Conservation (phyloP, 2,329 filamentous ascomycete species). For the Xylariaceae sp. region DNA sequence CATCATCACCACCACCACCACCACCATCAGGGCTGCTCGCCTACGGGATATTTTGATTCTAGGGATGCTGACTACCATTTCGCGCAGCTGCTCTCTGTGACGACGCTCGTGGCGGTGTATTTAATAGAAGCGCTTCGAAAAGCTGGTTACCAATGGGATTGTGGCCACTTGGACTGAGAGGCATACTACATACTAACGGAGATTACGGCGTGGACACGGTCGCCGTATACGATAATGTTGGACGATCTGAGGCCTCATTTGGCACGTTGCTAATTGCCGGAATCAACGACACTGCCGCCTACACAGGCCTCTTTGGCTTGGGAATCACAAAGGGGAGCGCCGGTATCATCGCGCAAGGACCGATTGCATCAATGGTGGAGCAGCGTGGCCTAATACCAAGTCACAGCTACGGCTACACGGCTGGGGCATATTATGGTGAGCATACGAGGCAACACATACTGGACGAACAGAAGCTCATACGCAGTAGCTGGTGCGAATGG, state of each 20-base stretch:
- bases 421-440: constrained; percentile 66
- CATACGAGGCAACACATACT: constrained; percentile 7
- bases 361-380: constrained; percentile 54
- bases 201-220: constrained; percentile 56
- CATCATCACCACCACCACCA: background rate
- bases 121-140: constrained; percentile 46
- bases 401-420: constrained; percentile 69
- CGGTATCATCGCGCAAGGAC: constrained; percentile 43
- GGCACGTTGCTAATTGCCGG: constrained; percentile 43
- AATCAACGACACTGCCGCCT: constrained; percentile 51
- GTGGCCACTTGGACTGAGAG: constrained; percentile 55
- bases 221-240: constrained; percentile 36
- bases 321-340: constrained; percentile 53
- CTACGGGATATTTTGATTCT: background rate
- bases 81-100: constrained; percentile 46
- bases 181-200: constrained; percentile 53
- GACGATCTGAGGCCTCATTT: constrained; percentile 37
- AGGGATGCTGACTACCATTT: constrained; percentile 3
- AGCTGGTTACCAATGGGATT: constrained; percentile 55
- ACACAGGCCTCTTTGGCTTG: constrained; percentile 51
- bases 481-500: constrained; percentile 34
- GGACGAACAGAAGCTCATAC: constrained; percentile 27
- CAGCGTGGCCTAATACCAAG: constrained; percentile 58
- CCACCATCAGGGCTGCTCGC: background rate
- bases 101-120: constrained; percentile 53